Conservation (phyloP, 148 eudicot species). For the Camellia granthamiana region DNA sequence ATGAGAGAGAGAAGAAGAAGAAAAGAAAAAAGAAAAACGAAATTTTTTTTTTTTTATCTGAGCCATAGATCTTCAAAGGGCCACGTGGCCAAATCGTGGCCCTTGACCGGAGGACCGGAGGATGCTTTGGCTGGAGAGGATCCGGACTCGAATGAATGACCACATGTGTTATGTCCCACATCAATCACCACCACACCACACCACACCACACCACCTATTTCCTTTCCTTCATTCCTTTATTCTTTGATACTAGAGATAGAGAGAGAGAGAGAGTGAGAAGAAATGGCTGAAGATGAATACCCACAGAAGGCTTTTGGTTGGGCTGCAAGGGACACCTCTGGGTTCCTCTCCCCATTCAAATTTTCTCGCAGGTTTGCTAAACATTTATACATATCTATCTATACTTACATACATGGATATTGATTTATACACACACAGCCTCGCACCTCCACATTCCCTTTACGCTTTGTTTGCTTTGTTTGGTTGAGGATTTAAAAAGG, state of each 20-base stretch:
- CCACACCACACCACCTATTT: no score
- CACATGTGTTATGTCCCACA: no score
- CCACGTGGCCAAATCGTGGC: no score
- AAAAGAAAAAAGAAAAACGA: no score
- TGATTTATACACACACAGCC: background rate
- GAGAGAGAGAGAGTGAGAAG: background rate
- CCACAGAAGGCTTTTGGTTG: conserved; percentile 47
- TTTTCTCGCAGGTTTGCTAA: conserved; percentile 49
- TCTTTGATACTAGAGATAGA: background rate
- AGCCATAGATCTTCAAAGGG: no score
- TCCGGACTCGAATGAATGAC: no score
- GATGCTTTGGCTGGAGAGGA: no score
- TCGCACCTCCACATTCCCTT: background rate
- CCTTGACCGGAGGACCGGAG: no score
- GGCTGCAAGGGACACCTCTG: conserved; percentile 61
- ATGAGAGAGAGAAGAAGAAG: no score
- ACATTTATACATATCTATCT: background rate
- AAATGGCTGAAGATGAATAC: conserved; percentile 23
- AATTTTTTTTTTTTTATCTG: no score
- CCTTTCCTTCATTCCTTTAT: background rate
- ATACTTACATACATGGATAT: background rate
- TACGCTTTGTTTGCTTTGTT: background rate
- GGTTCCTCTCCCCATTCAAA: conserved; percentile 51
- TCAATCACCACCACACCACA: no score
- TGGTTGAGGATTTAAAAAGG: background rate